Conservation (phyloP, 441 rosid genomes). For the Adansonia madagascariensis region DNA sequence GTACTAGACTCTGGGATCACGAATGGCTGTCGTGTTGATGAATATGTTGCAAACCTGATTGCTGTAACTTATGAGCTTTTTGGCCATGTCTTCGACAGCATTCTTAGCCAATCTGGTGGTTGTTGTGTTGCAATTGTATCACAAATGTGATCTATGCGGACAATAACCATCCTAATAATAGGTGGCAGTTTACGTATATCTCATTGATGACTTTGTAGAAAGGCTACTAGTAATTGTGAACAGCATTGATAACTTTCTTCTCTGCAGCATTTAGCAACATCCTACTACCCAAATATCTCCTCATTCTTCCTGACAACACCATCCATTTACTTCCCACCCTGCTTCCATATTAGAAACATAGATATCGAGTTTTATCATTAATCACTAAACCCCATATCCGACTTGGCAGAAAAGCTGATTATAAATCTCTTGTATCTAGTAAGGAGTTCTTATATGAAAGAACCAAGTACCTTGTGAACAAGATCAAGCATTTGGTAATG, state of each 20-base stretch:
- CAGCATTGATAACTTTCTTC: constrained; percentile 58
- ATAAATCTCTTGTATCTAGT: constrained; percentile 7
- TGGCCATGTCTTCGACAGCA: constrained; percentile 82
- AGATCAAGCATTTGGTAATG: constrained; percentile 86
- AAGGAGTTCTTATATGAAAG: constrained; percentile 15
- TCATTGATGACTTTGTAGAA: constrained; percentile 80
- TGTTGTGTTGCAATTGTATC: constrained; percentile 76
- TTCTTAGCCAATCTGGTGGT: constrained; percentile 79
- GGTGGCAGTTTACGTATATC: constrained; percentile 73
- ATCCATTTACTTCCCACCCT: constrained; percentile 84
- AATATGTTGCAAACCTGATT: constrained; percentile 72
- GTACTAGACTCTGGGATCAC: constrained; percentile 89
- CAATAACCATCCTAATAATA: constrained; percentile 76
- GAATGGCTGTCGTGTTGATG: constrained; percentile 83
- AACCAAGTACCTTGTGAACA: constrained; percentile 62
- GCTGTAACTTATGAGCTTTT: constrained; percentile 73
- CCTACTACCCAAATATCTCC: constrained; percentile 51
- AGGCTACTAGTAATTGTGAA: constrained; percentile 76
- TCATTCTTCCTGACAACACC: constrained; percentile 69
- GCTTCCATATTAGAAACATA: constrained; percentile 27
- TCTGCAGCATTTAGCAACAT: constrained; percentile 60
- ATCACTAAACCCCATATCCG: neutral
- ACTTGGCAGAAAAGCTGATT: neutral
- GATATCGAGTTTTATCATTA: constrained; percentile 8
- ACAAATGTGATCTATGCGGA: constrained; percentile 91